These are phyloP conservation scores for Yamadazyma olivae DNA, from an alignment of 805 yeast species.

Conservation along the genomic window DNA sequence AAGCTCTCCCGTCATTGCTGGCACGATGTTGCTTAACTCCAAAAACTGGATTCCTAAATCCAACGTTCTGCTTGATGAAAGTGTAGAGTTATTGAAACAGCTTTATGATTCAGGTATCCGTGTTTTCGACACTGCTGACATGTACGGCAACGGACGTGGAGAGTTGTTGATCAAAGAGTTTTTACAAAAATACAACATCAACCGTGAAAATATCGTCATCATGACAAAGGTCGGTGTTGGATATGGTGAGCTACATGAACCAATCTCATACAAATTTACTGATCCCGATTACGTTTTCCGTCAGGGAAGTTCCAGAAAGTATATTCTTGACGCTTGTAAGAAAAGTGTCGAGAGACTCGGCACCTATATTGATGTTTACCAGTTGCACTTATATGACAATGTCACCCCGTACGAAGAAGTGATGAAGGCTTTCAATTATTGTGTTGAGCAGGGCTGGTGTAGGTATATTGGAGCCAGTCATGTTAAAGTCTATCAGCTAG, in stretches of 20 bases:
- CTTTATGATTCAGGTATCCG: conserved; percentile 22
- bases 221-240: conserved; percentile 13
- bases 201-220: conserved; percentile 19
- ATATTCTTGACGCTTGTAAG: too few species aligned
- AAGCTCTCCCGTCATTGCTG: too few species aligned
- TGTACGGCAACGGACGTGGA: conserved; percentile 19
- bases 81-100: conserved; percentile 21
- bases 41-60: neutral
- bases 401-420: too few species aligned
- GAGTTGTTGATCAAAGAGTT: conserved; percentile 19
- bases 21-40: neutral
- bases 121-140: conserved; percentile 24
- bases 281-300: too few species aligned
- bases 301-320: too few species aligned
- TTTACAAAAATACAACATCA: conserved; percentile 19
- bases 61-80: neutral
- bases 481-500: conserved; percentile 56
- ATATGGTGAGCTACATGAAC: too few species aligned
- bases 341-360: too few species aligned
- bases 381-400: too few species aligned
- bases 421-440: too few species aligned
- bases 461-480: conserved; percentile 65
- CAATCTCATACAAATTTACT: too few species aligned
- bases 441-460: conserved; percentile 31
- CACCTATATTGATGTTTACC: too few species aligned